Base-by-base conservation (phyloP, 495 filamentous ascomycete species). In the Xylaria acuta region DNA sequence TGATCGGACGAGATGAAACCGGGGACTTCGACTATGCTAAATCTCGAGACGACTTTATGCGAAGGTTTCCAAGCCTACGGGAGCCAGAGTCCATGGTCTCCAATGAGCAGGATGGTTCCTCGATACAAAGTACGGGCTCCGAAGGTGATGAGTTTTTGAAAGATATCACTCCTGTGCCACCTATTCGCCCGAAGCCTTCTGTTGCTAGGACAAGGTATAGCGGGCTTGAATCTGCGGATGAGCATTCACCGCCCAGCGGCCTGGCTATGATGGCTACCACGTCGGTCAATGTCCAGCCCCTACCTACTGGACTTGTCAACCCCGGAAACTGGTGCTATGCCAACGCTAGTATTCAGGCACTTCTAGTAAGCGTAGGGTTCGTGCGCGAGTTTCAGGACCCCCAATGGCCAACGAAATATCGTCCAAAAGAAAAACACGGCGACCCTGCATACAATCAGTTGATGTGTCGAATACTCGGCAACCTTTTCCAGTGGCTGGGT, bases 251-350 rank as follows among this genome's bases (percentile, higher is more conserved):
- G 14, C 74, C 71, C 67, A 78, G 74, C 38, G 70, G 78, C 83
- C 7, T 81, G 82, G 73, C 81, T 78, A 75, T 74, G 76, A 38
- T 40, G 51, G 79, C 60, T 64, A 77, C 25, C 40, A 64, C 47
- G 12, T 70, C 22, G 49, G 64, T 40, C 20, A 63, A 60, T 60
- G 12, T 1, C 41, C 64, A 14, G n/a, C 0, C 0, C 64, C 41
- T 74, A 67, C 59, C 64, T 47, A 95, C 93, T 5, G 97, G 96
- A 1, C 86, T 98, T 9, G 78, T 88, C 51, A 98, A 97, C 75
- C 90, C 92, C 32, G 90, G 92, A 12, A 90, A 92, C 14, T 93
- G 90, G 8, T 99, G 96, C 80, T 99, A 96, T 78, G 94, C 95
- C 88, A 97, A 98, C 82, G 89, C 92, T 18, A 91, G 90, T 5